phyloP scores from a whole-genome alignment of 2,329 filamentous ascomycete species.

The Pseudogymnoascus verrucosus region DNA sequence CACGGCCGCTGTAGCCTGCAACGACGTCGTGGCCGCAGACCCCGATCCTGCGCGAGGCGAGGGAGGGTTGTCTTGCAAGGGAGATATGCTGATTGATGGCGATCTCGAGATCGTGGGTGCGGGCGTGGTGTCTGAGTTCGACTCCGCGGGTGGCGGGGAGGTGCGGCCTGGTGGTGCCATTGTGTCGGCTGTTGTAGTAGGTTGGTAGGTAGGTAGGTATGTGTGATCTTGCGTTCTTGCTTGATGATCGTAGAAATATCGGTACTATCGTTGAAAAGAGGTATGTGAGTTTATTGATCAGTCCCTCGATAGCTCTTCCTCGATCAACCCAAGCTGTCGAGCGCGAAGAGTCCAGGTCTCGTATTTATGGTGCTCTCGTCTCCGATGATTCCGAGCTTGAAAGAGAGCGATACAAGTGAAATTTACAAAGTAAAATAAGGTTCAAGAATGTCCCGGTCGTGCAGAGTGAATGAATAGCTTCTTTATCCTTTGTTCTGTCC shows the following conservation, averaged over 20 bases:
- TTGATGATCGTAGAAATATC: neutral
- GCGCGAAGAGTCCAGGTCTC: neutral
- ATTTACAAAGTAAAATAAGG: neutral
- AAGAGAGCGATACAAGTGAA: neutral
- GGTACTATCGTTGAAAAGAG: neutral
- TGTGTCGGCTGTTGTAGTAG: slow-evolving; percentile 31
- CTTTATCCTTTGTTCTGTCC: neutral
- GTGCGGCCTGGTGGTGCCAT: neutral
- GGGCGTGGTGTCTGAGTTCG: neutral
- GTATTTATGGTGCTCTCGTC: too few species aligned
- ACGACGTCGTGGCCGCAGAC: slow-evolving; percentile 52
- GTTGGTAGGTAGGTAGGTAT: slow-evolving; percentile 31
- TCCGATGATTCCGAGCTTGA: too few species aligned
- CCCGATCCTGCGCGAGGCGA: neutral
- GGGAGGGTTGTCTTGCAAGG: neutral
- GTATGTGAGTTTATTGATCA: neutral
- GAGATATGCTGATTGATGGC: neutral
- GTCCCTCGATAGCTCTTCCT: neutral
- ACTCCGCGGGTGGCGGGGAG: neutral
- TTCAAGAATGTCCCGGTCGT: neutral
- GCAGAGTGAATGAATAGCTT: neutral
- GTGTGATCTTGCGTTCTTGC: neutral
- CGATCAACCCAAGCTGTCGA: neutral
- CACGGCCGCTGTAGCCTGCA: slow-evolving; percentile 69
- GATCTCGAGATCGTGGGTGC: neutral